Conservation (phyloP, 2,329 filamentous ascomycete species). For the Talaromyces sp. region DNA sequence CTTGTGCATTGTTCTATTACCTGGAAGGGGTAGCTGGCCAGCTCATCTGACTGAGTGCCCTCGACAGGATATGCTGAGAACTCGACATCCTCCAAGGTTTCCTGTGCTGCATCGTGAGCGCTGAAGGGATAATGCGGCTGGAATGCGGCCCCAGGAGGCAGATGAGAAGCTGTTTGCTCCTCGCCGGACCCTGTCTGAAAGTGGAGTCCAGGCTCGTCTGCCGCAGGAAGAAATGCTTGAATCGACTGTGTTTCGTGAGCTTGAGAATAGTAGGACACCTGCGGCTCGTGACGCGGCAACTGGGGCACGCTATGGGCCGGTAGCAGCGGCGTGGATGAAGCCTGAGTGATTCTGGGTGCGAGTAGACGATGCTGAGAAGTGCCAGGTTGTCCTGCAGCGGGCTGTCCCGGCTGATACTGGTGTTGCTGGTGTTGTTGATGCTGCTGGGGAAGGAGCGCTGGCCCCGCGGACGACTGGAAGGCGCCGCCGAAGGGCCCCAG, state of each 20-base stretch:
- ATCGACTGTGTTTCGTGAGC: not conserved
- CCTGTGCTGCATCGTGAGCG: not conserved
- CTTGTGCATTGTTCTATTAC: not conserved
- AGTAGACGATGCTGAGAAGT: conserved; percentile 29
- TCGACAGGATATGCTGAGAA: not conserved
- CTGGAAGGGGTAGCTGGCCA: not conserved
- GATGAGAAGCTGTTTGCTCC: not conserved
- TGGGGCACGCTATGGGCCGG: not conserved
- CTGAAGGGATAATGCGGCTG: not conserved
- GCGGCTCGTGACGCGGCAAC: not conserved
- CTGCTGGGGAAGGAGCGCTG: conserved; percentile 12
- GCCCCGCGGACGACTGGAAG: conserved; percentile 5
- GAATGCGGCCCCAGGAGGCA: not conserved
- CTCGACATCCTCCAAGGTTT: not conserved
- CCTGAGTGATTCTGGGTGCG: conserved; percentile 25
- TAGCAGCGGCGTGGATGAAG: not conserved
- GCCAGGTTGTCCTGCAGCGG: conserved; percentile 22
- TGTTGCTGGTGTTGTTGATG: conserved; percentile 7
- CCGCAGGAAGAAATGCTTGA: not conserved
- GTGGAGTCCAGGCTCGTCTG: not conserved
- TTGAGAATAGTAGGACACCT: not conserved
- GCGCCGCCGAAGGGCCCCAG: conserved; percentile 28
- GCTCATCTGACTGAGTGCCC: not conserved
- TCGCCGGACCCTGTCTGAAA: conserved; percentile 4
- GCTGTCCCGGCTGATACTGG: conserved; percentile 16